Base-by-base conservation (phyloP, 345 rosid genomes). In the Garcia nutans region DNA sequence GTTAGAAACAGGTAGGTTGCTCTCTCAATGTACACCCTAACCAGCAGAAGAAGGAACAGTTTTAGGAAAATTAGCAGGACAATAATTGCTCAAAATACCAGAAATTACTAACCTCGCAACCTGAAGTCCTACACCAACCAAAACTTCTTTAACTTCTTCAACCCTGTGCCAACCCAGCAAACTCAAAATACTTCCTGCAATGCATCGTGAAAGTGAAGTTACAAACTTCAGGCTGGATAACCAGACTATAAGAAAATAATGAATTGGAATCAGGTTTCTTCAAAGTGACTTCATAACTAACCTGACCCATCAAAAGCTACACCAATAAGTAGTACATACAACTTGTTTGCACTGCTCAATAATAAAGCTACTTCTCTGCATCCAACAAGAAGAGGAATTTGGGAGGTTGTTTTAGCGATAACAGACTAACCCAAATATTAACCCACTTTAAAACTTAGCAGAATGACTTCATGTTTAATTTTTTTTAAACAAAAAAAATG, bases 111-210 rank as follows among this genome's bases (percentile, higher is more conserved):
- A 96, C 99, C 99, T 93, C 79, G 90, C 79, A 81, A 90, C 81
- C 83, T 90, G 99, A 85, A 93, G 93, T 78, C 97, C 93, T 61
- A 96, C 74, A 79, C 99, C 96, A 55, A 92, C 83, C 59, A 86
- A 71, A 76, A 92, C 87, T 76, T 89, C 94, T 80, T 79, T 82
- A 82, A 93, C 85, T 80, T 93, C 98, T 73, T 86, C 92, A 73
- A 87, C 79, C 73, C 71, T 85, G 84, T 89, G 90, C 74, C 85
- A 81, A 74, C 88, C 87, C 81, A 92, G 85, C 78, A 91, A 83
- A 82, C 89, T 92, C 77, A 91, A 74, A 78, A 74, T 84, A 69
- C 80, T 82, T 72, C 84, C 99, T 95, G 90, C 80, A 86, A 79
- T 31, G 76, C 37, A 72, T 54, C 76, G 79, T 58, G 57, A 57